phyloP scores from a whole-genome alignment of 495 filamentous ascomycete species.

The Apiosordaria backusii region DNA sequence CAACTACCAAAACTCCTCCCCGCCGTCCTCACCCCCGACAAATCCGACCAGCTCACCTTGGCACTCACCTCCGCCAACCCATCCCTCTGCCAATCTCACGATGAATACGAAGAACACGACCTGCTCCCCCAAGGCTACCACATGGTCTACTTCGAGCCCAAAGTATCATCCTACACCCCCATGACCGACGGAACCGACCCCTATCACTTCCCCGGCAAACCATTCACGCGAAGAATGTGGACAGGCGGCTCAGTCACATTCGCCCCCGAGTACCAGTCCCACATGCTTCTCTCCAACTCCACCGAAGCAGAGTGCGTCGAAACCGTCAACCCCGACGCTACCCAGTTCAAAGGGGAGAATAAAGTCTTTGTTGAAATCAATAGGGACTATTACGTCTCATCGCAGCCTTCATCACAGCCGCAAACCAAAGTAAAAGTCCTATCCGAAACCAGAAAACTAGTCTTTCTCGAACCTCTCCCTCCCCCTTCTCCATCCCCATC shows the following conservation, averaged over 20 bases:
- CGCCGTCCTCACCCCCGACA: background rate
- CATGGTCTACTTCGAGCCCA: slow-evolving; percentile 67
- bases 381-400: background rate
- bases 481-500: too few relatives aligned
- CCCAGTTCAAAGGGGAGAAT: slow-evolving; percentile 24
- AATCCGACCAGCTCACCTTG: background rate
- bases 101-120: background rate
- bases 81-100: slow-evolving; percentile 25
- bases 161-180: slow-evolving; percentile 50
- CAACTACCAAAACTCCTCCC: background rate
- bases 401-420: background rate
- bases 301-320: slow-evolving; percentile 58
- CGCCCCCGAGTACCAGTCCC: slow-evolving; percentile 8
- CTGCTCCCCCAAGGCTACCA: slow-evolving; percentile 67
- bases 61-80: slow-evolving; percentile 11
- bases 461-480: background rate
- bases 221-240: slow-evolving; percentile 75
- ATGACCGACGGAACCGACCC: slow-evolving; percentile 69
- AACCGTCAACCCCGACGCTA: slow-evolving; percentile 39
- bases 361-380: slow-evolving; percentile 42
- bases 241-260: slow-evolving; percentile 59
- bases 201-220: slow-evolving; percentile 60
- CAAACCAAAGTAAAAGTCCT: background rate
- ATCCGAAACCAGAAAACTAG: background rate
- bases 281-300: slow-evolving; percentile 44